Percentiles rank a stretch among this genome's conserved stretches.
These are phyloP conservation scores for Trichoderma semiorbis DNA, from an alignment of 2,329 filamentous ascomycete species.

Conservation along the genomic window DNA sequence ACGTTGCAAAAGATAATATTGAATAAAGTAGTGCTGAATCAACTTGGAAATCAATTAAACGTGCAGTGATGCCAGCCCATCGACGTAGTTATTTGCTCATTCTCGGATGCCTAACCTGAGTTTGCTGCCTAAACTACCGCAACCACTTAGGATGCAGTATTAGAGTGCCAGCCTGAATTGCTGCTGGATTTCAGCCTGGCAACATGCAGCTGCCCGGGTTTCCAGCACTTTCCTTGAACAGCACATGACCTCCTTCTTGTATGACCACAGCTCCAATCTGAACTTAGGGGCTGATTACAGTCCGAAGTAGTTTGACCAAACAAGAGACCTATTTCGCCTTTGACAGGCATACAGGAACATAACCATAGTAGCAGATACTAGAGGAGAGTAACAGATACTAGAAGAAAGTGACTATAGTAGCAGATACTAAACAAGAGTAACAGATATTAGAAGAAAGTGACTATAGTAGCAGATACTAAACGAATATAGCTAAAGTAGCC, in stretches of 20 bases:
- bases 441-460: too few species aligned
- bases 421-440: too few species aligned
- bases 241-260: background rate
- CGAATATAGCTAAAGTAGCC: background rate
- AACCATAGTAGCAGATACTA: background rate
- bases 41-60: background rate
- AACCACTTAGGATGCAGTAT: background rate
- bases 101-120: background rate
- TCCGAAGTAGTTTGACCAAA: too few species aligned
- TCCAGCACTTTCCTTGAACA: background rate
- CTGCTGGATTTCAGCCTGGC: background rate
- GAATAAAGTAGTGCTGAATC: background rate
- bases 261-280: background rate
- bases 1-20: background rate
- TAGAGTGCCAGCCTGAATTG: background rate
- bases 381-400: background rate
- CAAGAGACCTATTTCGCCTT: too few species aligned
- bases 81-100: background rate
- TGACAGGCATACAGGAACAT: too few species aligned
- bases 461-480: background rate
- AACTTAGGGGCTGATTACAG: background rate
- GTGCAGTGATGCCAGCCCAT: background rate
- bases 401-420: background rate
- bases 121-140: background rate
- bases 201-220: background rate